These are phyloP conservation scores for Xylaria nigripes DNA, from an alignment of 495 filamentous ascomycete species.

Conservation along the genomic window DNA sequence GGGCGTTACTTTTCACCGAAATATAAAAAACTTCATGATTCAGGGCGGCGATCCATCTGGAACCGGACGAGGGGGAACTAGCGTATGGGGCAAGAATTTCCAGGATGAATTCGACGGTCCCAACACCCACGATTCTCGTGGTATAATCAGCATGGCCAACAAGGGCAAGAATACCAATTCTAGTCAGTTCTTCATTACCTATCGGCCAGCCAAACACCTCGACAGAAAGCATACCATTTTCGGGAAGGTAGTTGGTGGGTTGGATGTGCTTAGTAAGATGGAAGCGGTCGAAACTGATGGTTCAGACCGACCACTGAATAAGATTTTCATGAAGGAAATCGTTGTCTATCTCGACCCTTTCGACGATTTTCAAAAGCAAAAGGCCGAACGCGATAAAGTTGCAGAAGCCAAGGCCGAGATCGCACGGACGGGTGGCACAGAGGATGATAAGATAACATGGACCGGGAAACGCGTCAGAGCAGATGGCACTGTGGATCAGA, in stretches of 20 bases:
- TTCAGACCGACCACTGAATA: slow-evolving; percentile 63
- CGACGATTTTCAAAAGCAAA: slow-evolving; percentile 74
- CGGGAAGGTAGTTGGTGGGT: slow-evolving; percentile 69
- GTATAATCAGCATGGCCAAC: slow-evolving; percentile 89
- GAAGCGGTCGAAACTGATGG: slow-evolving; percentile 63
- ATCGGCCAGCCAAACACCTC: slow-evolving; percentile 72
- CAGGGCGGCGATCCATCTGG: slow-evolving; percentile 94
- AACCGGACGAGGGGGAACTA: slow-evolving; percentile 78
- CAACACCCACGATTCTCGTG: slow-evolving; percentile 65
- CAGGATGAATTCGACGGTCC: slow-evolving; percentile 90
- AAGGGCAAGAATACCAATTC: slow-evolving; percentile 97
- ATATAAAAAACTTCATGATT: slow-evolving; percentile 95
- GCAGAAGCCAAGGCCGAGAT: slow-evolving; percentile 47
- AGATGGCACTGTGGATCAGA: slow-evolving; percentile 45
- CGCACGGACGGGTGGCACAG: slow-evolving; percentile 46
- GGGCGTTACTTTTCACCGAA: slow-evolving; percentile 75
- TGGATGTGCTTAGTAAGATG: slow-evolving; percentile 62
- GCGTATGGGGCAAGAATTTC: slow-evolving; percentile 86
- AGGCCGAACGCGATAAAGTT: slow-evolving; percentile 41
- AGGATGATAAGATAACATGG: slow-evolving; percentile 84
- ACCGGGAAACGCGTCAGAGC: slow-evolving; percentile 73
- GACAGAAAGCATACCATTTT: slow-evolving; percentile 97
- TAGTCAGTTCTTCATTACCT: slow-evolving; percentile 91
- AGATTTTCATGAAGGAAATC: slow-evolving; percentile 71
- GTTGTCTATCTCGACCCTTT: slow-evolving; percentile 92